Evolutionary conservation across 2,329 filamentous ascomycete species (phyloP), one percentile per base, ranked within the genome.

Genomic region (Trematosphaeria pertusa): DNA sequence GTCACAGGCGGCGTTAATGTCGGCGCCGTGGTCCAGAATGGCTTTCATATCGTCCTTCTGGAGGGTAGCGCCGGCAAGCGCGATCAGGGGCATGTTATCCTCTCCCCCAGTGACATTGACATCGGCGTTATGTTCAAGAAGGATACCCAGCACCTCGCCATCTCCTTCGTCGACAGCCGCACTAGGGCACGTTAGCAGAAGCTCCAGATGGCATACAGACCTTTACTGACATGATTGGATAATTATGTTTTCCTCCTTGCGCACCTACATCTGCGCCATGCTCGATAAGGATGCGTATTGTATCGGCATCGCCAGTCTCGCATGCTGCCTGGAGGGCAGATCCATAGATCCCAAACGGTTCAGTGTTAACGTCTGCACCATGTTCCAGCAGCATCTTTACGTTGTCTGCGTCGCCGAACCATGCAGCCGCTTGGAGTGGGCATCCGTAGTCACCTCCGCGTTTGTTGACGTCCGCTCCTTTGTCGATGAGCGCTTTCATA

Each of bases 251-350:
- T 5, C 59, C 61, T 2, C 58, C 58, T 10, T 48, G 37, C 3
- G 46, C 48, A 22, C 63, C 59, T 7, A 62, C 52, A 22, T 64
- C 40, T 2, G 61, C 60, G 12, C 50, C 48, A 12, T 53, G 17
- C 15, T 59, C 48, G 3, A 64, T 43, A 3, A 64, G 52, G 20
- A 62, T 34, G 7, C 43, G 41, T 17, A 65, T 50, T 1, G 49
- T 60, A 9, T 52, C 52, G 21, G 46, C 42, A 26, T 59, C 18
- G 3, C 57, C 57, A 8, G 43, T 59, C 12, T 54, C 43, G 4
- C 48, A 47, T 3, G 60, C 60, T 3, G 60, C 60, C 49, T 62
- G 58, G 12, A 65, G 46, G 18, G 61, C 46, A 24, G 50, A 48
- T 12, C 61, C 57, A 14, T 59, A 62, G 10, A 43, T 40, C 3